Base-by-base conservation (phyloP, 495 filamentous ascomycete species). In the Aspergillus nanangensis region DNA sequence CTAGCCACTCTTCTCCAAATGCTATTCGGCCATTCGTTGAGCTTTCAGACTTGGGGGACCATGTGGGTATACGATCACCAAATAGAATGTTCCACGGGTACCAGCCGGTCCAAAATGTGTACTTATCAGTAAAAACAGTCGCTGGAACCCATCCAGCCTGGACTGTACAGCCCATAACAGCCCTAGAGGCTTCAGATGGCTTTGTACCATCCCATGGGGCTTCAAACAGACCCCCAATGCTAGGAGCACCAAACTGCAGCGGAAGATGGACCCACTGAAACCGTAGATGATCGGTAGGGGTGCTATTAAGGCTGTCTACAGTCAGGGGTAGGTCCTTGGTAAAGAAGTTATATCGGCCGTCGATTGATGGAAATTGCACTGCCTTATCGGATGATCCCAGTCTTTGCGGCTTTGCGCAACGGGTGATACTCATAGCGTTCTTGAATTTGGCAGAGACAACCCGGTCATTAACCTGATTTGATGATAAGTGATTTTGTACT, bases 131-230 rank as follows among this genome's bases (percentile, higher is more conserved):
- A 20, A 29, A 48, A n/a, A 45, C 20, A 7, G 46, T 45, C 4
- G 50, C 41, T 8, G 45, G 50, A 15, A 53, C 42, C 50, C 53
- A 57, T 14, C 41, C 45, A 2, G 53, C 50, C 15, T 57, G 45
- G 3, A 53, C 32, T 4, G 53, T 44, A 38, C 50, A 57, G 2
- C 50, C 53, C 17, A 57, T 13, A 9, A 53, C 45, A 1, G 41
- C 49, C 23, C 53, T 51, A 13, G 50, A 50, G 4, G 40, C 8
- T 7, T 44, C n/a, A 14, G 27, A 27, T n/a, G n/a, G 15, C 14
- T 41, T 41, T 8, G 13, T 20, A 3, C 5, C 15, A 10, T 37
- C 41, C 53, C 50, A 53, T 34, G 31, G 17, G 31, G 31, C 31
- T 10, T 11, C 9, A 11, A n/a, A 34, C n/a, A n/a, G n/a, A n/a